Base-by-base conservation (phyloP, 176 grass and related monocot species). In the Sorghum bicolor region DNA sequence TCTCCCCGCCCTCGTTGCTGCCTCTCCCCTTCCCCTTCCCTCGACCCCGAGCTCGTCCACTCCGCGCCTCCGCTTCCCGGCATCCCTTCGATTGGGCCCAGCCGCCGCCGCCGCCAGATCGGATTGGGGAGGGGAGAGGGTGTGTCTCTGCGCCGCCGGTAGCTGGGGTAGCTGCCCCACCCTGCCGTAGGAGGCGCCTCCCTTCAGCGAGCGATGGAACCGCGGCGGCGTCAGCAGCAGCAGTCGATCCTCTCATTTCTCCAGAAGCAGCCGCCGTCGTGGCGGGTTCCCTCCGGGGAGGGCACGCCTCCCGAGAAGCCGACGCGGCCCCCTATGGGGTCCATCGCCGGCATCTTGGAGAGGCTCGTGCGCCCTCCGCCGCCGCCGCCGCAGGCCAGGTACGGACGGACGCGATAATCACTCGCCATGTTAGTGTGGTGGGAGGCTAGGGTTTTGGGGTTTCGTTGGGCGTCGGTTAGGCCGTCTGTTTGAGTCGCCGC, bases 181-280 rank as follows among this genome's bases (percentile, higher is more conserved):
- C 6, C 50, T 17, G 48, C 5, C 1, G 48, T 20, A 52, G 48
- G 50, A 53, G 50, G 48, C 48, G 48, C 5, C 16, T 68, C 64
- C 76, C 58, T 44, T 19, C 26, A 43, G 5, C 36, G 20, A 73
- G n/a, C 67, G 67, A 91, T 92, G 83, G 74, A 86, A 57, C 88
- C 77, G 47, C 64, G 57, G 55, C 78, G 86, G 55, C 78, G 86
- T 34, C 81, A 52, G 86, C 86, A 83, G 69, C 94, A 98, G 80
- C 88, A 89, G 73, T 98, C 96, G 32, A 91, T 98, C 61, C 92
- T 92, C 85, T 88, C 96, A 20, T 98, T 98, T 87, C 77, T 92
- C 70, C 73, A 86, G 44, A 96, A 78, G 72, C 79, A 85, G 67
- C 74, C 83, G 71, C 65, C 85, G 68, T 62, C 58, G 25, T 28